A percentile compares a stretch with the other conserved stretches of the same genome.
Conservation (phyloP, 306 rosid species). For the Lathyrus oleraceus region DNA sequence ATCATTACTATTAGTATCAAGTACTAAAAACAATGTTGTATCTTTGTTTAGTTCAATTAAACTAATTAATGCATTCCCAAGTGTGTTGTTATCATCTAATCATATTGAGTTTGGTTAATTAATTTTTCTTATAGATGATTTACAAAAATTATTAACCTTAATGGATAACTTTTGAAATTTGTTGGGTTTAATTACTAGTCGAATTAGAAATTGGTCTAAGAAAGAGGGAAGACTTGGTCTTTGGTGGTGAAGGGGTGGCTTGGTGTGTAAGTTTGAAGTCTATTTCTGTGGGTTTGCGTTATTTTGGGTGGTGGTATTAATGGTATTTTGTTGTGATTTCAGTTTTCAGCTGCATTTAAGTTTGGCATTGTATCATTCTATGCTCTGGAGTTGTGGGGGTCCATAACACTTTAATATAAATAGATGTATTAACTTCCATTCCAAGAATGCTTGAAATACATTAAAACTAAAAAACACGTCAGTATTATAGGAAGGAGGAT, state of each 20-base stretch:
- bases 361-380: conserved; percentile 1
- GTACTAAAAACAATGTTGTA: neutral
- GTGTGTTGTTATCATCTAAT: neutral
- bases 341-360: neutral
- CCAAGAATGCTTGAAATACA: neutral
- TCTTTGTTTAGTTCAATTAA: conserved; percentile 30
- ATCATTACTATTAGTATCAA: neutral
- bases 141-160: neutral
- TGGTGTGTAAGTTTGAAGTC: conserved; percentile 28
- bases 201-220: neutral
- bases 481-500: too few relatives aligned
- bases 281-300: neutral
- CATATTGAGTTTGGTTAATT: too few relatives aligned
- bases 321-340: neutral
- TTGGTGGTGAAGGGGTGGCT: conserved; percentile 3
- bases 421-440: neutral
- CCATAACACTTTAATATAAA: neutral
- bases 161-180: conserved; percentile 16
- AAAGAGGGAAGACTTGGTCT: conserved; percentile 14
- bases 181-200: neutral
- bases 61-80: conserved; percentile 21
- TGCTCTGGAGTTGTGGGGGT: neutral
- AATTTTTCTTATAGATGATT: too few relatives aligned
- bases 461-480: too few relatives aligned
- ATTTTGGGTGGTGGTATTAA: neutral